These are phyloP conservation scores for Cinnamomum chago DNA, from an alignment of 164 flowering plant species.

Conservation along the genomic window DNA sequence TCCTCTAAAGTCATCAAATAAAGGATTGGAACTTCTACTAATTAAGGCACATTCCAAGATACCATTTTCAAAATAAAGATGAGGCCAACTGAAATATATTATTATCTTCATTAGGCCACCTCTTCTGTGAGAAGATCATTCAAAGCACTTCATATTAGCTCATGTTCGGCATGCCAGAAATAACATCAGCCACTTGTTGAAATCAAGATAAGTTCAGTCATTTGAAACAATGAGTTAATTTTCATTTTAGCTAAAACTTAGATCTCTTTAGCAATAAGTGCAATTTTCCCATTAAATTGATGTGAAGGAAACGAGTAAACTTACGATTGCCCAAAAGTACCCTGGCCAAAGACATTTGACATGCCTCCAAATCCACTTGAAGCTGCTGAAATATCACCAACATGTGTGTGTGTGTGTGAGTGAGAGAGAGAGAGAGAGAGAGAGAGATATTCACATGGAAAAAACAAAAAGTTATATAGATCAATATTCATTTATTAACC, in stretches of 20 bases:
- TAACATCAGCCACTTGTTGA: background rate
- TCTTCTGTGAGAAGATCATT: background rate
- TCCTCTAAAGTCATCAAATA: too few relatives aligned
- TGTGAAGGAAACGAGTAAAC: slow-evolving; percentile 11
- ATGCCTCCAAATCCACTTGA: slow-evolving; percentile 42
- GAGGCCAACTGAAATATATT: background rate
- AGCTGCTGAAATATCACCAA: slow-evolving; percentile 27
- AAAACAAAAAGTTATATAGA: background rate
- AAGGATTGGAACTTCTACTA: too few relatives aligned
- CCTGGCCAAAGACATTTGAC: slow-evolving; percentile 48
- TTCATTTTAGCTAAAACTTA: background rate
- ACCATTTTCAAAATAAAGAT: too few relatives aligned
- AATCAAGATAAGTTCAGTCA: background rate
- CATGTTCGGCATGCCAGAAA: background rate
- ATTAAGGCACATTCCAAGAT: too few relatives aligned
- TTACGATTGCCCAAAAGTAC: slow-evolving; percentile 59
- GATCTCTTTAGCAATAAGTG: background rate
- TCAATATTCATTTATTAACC: background rate
- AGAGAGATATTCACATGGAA: background rate
- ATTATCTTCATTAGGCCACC: background rate
- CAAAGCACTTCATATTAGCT: background rate
- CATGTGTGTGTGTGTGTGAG: too few relatives aligned
- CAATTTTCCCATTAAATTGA: background rate
- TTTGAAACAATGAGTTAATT: background rate
- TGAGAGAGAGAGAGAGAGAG: too few relatives aligned